phyloP scores from a whole-genome alignment of 805 yeast genomes.

The Hanseniaspora lindneri region DNA sequence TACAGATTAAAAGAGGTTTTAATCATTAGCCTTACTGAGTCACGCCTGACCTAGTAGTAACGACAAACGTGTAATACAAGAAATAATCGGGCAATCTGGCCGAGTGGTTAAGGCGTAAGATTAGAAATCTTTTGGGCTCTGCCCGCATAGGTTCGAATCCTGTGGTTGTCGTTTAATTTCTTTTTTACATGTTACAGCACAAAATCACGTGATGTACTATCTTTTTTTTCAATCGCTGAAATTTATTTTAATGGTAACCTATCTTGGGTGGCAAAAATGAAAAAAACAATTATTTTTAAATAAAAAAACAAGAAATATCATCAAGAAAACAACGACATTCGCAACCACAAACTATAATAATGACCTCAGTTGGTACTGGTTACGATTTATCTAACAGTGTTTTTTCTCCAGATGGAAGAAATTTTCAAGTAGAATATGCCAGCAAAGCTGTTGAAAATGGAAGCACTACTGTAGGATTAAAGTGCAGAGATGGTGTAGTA shows the following conservation, averaged over 20 bases:
- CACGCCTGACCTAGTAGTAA: too few species aligned
- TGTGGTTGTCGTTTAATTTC: slow-evolving; percentile 52
- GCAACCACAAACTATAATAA: slow-evolving; percentile 9
- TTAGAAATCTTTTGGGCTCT: slow-evolving; percentile 47
- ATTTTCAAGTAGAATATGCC: slow-evolving; percentile 97
- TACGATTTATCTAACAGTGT: slow-evolving; percentile 96
- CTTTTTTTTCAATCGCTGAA: not conserved
- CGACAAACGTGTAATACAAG: too few species aligned
- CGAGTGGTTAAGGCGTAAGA: slow-evolving; percentile 61
- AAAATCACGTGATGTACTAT: not conserved
- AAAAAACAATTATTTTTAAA: not conserved
- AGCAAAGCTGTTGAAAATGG: slow-evolving; percentile 95
- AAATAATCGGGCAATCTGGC: slow-evolving; percentile 36
- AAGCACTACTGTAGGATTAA: slow-evolving; percentile 87
- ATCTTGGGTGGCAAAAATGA: slow-evolving; percentile 7
- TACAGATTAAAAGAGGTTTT: too few species aligned
- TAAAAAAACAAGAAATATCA: not conserved
- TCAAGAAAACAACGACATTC: not conserved
- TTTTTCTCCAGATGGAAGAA: slow-evolving; percentile 77
- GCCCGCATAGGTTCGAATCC: slow-evolving; percentile 61
- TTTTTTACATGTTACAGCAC: slow-evolving; percentile 11
- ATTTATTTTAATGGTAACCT: not conserved
- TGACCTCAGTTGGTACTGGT: slow-evolving; percentile 97
- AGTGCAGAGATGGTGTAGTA: slow-evolving; percentile 87
- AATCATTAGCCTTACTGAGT: too few species aligned